These are phyloP conservation scores for Diaporthe batatas DNA, from an alignment of 2,329 filamentous ascomycete species.

Conservation along the genomic window DNA sequence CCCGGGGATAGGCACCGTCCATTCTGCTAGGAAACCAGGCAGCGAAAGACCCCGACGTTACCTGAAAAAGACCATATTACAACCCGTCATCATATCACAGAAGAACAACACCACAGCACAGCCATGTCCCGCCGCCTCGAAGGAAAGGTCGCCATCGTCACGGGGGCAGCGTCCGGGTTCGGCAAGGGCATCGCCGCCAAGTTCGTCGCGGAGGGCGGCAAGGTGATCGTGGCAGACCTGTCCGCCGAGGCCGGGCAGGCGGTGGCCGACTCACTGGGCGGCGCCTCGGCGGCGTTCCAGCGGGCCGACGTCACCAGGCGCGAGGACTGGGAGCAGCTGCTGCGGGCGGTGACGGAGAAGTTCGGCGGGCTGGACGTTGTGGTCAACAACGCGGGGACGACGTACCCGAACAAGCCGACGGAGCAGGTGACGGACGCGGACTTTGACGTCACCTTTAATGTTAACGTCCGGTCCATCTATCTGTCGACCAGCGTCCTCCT, in stretches of 20 bases:
- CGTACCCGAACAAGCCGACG: constrained; percentile 73
- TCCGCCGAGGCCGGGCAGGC: constrained; percentile 59
- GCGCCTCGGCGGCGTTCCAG: constrained; percentile 55
- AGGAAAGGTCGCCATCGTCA: constrained; percentile 70
- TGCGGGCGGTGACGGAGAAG: constrained; percentile 59
- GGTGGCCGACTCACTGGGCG: constrained; percentile 59
- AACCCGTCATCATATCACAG: background rate
- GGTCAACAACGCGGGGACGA: constrained; percentile 72
- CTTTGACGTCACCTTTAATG: constrained; percentile 75
- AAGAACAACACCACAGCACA: background rate
- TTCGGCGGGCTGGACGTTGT: constrained; percentile 69
- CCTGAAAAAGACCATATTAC: background rate
- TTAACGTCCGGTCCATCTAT: constrained; percentile 78
- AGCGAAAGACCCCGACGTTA: background rate
- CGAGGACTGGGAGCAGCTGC: constrained; percentile 65
- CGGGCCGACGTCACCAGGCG: constrained; percentile 64
- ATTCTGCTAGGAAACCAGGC: background rate
- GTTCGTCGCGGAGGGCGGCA: constrained; percentile 45
- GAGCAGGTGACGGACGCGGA: constrained; percentile 74
- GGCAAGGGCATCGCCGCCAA: constrained; percentile 66
- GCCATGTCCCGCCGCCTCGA: constrained; percentile 54
- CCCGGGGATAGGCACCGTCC: background rate
- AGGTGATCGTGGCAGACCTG: constrained; percentile 59
- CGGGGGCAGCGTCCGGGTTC: constrained; percentile 68
- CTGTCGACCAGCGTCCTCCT: constrained; percentile 70